Evolutionary conservation across 2,329 filamentous ascomycete species (phyloP), one percentile per base, ranked within the genome.

Genomic region (Ophiocordyceps camponoti-saundersi): DNA sequence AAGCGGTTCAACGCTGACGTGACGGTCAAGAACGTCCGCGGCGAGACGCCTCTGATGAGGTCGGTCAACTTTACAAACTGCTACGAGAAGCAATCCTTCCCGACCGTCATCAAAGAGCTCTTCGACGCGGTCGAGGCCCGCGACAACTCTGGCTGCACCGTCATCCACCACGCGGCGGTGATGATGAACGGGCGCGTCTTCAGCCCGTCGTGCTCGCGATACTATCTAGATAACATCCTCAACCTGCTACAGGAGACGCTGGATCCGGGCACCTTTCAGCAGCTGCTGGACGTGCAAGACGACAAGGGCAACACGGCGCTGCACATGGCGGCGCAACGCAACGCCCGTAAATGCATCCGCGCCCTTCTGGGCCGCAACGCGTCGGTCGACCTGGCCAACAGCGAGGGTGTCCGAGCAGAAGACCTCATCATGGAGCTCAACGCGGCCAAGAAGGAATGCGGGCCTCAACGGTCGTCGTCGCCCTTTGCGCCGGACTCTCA

Each of bases 41-140:
- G 83, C 48, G 90, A 96, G 64, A 96, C 92, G 0, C 90, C 92
- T 0, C 76, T 98, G 34, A 95, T 98, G 78, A 82, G 89, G 42
- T 85, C 87, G 6, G 89, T 96, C 48, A 78, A 93, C 59, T 98
- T 96, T 63, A 96, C 90, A 43, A 98, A 98, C 63, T 95, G 92
- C 61, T 92, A 82, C 61, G 92, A 96, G 61, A 94, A 92, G 65
- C 79, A 87, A 53, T 89, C 86, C 1, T 95, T 96, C 66, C 84
- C 87, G 0, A 75, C 75, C 21, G 80, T 98, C 48, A 79, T 95
- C 55, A 83, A 84, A 53, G 79, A 95, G 52, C 74, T 98, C 4
- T 79, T 89, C 46, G 77, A 82, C 36, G 95, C 90, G 0, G 79
- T 95, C 39, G 80, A 82, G 46, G 78, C 79, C 49, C 75, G 83